Percentiles rank a stretch among this genome's conserved stretches.
These are phyloP conservation scores for Verticillium isaacii DNA, from an alignment of 2,329 filamentous ascomycete species.

Conservation along the genomic window DNA sequence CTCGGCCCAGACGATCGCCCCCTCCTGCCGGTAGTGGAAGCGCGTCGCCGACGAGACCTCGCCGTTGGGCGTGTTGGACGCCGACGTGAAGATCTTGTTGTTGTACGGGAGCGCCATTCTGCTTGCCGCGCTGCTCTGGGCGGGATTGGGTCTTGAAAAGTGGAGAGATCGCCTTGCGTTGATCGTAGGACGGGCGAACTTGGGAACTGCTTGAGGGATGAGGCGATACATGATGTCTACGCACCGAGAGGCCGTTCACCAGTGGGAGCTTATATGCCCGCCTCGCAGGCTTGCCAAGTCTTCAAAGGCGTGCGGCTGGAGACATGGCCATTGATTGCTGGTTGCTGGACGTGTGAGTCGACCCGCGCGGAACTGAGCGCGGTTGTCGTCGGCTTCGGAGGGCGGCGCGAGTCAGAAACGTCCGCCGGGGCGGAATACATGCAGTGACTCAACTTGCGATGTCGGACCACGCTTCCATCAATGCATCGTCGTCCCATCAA, in stretches of 20 bases:
- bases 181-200: not conserved
- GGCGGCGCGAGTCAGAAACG: not conserved
- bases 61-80: constrained; percentile 16
- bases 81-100: not conserved
- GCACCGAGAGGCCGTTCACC: too few species aligned
- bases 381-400: not conserved
- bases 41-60: constrained; percentile 16
- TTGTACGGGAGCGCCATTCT: not conserved
- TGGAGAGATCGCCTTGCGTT: not conserved
- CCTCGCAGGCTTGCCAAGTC: not conserved
- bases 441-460: not conserved
- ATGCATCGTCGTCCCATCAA: not conserved
- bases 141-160: not conserved
- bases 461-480: not conserved
- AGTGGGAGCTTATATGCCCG: not conserved
- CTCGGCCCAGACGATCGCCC: constrained; percentile 20
- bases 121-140: not conserved
- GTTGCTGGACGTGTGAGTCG: not conserved
- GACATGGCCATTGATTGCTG: not conserved
- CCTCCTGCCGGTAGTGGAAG: constrained; percentile 21
- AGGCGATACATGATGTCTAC: not conserved
- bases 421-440: not conserved
- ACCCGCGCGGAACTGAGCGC: not conserved
- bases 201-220: not conserved
- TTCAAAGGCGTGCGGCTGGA: not conserved